Base-by-base conservation (phyloP, 2,329 filamentous ascomycete genomes). In the Cytospora mali region DNA sequence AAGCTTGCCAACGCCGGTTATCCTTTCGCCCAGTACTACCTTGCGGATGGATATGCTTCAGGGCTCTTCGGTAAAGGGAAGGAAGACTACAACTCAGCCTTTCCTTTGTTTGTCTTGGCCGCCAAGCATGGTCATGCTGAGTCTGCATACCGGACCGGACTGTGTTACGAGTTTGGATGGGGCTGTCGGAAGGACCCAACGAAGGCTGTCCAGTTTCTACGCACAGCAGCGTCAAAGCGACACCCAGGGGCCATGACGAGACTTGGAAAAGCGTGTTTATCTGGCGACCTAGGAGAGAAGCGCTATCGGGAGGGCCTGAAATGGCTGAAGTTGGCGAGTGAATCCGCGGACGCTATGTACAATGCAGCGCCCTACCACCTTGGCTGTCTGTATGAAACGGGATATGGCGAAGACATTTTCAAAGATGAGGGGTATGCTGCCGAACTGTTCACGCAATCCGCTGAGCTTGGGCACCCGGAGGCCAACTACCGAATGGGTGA, bases 101-200 rank as follows among this genome's bases (percentile, higher is more conserved):
- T 98, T 72, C 90, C 92, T 10, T 86, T 98, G 31, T 99, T 99
- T 73, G 84, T 97, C 42, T 86, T 95, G 18, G 95, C 95, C 10
- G 94, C 92, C 71, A 99, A 98, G 78, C 95, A 97, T 77, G 95
- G 95, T 33, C 95, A 99, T 75, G 93, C 95, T 54, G 95, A 99
- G 79, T 95, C 95, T 62, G 93, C 89, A 39, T 99, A 97, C 76
- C 90, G 95, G 61, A 90, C 94, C 58, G 95, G 91, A 18, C 82
- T 99, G 61, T 97, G 93, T 79, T 98, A 98, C 78, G 95, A 99
- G 75, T 98, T 97, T 76, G 95, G 93, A 66, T 99, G 95, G 95
- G 95, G 95, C 48, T 96, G 90, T 71, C 88, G 92, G 62, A 92
- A 92, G 71, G 93, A 97, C 71, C 90, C 91, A 62, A 87, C 90